Percentiles rank a stretch among this genome's conserved stretches.
phyloP scores from a whole-genome alignment of 2,329 filamentous ascomycete genomes.

The Sordariomycetes sp. region DNA sequence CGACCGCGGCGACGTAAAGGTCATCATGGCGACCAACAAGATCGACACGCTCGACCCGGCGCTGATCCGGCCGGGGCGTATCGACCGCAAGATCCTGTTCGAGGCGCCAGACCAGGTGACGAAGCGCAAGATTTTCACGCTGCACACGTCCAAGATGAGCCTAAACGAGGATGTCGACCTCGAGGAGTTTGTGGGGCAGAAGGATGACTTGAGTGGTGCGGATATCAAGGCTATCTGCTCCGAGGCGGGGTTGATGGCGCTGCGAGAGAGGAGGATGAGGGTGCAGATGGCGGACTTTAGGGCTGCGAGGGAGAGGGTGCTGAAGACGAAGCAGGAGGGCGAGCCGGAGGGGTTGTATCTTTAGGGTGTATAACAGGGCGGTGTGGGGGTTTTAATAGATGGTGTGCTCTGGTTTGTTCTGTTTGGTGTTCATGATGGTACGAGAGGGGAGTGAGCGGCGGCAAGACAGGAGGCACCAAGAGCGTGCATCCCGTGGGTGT shows the following conservation, averaged over 20 bases:
- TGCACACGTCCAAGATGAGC: conserved; percentile 98
- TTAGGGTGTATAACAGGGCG: conserved; percentile 38
- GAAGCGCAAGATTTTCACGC: conserved; percentile 91
- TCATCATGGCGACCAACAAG: conserved; percentile 99
- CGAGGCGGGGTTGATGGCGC: conserved; percentile 85
- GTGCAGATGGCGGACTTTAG: conserved; percentile 99
- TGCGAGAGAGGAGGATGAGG: conserved; percentile 90
- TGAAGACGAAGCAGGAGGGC: conserved; percentile 97
- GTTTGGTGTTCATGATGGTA: no score
- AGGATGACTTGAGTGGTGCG: conserved; percentile 92
- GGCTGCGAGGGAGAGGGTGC: conserved; percentile 78
- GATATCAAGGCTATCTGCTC: conserved; percentile 99
- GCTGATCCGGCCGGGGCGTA: conserved; percentile 90
- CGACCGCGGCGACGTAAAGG: conserved; percentile 96
- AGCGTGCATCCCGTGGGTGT: no score
- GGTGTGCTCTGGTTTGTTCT: no score
- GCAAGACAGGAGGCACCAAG: no score
- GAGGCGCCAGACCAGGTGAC: conserved; percentile 70
- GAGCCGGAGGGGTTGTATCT: conserved; percentile 97
- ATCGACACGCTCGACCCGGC: conserved; percentile 96
- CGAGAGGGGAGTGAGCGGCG: no score
- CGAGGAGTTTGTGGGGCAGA: conserved; percentile 96
- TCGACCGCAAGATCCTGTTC: conserved; percentile 89
- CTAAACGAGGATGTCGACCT: conserved; percentile 93
- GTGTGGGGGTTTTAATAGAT: neutral